A percentile compares a stretch with the other conserved stretches of the same genome.
These are phyloP conservation scores for Ceratocystis colombiana DNA, from an alignment of 2,329 filamentous ascomycete genomes.

Conservation along the genomic window DNA sequence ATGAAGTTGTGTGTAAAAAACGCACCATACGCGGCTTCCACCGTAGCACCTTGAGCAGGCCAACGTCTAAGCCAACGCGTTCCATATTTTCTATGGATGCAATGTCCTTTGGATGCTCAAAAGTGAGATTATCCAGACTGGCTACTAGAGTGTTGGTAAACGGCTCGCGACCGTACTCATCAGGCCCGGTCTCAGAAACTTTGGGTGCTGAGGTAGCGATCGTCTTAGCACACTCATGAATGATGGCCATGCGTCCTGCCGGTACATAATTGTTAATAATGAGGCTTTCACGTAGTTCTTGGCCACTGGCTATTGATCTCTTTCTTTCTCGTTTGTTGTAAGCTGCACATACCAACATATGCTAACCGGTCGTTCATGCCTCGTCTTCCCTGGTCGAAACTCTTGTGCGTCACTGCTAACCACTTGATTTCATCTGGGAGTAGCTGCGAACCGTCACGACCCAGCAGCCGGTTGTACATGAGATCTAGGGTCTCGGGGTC, in stretches of 20 bases:
- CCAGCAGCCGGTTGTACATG: slow-evolving; percentile 68
- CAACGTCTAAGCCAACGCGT: slow-evolving; percentile 57
- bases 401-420: slow-evolving; percentile 95
- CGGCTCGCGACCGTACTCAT: slow-evolving; percentile 49
- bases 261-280: not conserved
- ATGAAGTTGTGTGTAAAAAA: slow-evolving; percentile 18
- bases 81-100: slow-evolving; percentile 57
- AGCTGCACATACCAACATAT: slow-evolving; percentile 26
- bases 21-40: slow-evolving; percentile 81
- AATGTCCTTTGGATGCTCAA: slow-evolving; percentile 49
- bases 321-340: not conserved
- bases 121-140: slow-evolving; percentile 62
- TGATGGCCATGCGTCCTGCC: slow-evolving; percentile 30
- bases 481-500: slow-evolving; percentile 63
- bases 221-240: slow-evolving; percentile 38
- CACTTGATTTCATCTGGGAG: slow-evolving; percentile 90
- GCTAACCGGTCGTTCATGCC: slow-evolving; percentile 90
- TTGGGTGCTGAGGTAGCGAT: slow-evolving; percentile 41
- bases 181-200: slow-evolving; percentile 31
- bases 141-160: slow-evolving; percentile 61
- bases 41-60: slow-evolving; percentile 64
- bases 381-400: slow-evolving; percentile 87
- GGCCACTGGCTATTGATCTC: not conserved
- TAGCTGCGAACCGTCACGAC: slow-evolving; percentile 58
- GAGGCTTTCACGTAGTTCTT: not conserved